Evolutionary conservation across 345 rosid genomes (phyloP), one percentile per base, ranked within the genome.

Genomic region (Arabis hirsuta): DNA sequence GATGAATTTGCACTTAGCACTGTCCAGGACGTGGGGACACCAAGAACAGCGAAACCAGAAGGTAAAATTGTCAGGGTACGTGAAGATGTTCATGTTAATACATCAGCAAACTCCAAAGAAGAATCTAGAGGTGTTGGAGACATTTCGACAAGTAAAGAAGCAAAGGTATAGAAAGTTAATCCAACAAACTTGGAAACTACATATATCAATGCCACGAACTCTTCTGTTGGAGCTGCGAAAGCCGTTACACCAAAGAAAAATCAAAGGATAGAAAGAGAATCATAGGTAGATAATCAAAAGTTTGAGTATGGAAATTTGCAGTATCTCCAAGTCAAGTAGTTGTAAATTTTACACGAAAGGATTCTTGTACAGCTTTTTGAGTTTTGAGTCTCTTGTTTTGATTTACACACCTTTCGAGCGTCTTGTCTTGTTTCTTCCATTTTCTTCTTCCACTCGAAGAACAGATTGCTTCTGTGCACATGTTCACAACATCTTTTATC

Each of bases 1-100:
- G 84, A 85, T 66, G 88, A 82, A 39, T 83, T 77, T 77, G 66
- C 66, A 39, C 9, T 55, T 29, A 69, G 44, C 29, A 68, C 32
- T 27, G 69, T 62, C 39, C 65, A 39, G 38, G 41, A 56, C 55
- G 5, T 50, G 7, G 80, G 67, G 20, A 64, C 67, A 50, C 76
- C 67, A 69, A 70, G 45, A 69, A 69, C 31, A 62, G 57, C 39
- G 44, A 73, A 76, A 73, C 42, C 55, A 12, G 64, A 67, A 48
- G 83, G 80, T 58, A 64, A 69, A 42, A 39, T 7, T 34, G 63
- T 41, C n/a, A 60, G 20, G n/a, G 68, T 72, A 60, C 67, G 50
- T 55, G 34, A 84, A 48, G 51, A n/a, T 61, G 81, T 62, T 42
- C 64, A 58, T 34, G 52, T 36, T 42, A 80, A 76, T 24, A 73